Evolutionary conservation across 2,329 filamentous ascomycete species (phyloP), one percentile per base, ranked within the genome.

Genomic region (Thielaviopsis populi): DNA sequence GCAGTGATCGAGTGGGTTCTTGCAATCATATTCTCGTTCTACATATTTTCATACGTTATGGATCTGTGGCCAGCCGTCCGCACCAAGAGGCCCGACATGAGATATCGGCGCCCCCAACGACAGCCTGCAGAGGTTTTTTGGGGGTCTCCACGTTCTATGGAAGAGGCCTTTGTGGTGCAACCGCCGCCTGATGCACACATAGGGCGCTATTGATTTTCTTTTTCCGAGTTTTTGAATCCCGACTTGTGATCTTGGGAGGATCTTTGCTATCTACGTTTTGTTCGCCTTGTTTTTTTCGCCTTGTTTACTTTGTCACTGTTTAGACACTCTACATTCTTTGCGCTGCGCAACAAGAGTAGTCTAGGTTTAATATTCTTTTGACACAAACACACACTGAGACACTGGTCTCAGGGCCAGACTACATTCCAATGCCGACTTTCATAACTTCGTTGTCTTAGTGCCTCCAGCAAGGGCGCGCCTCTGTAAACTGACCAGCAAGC

Each of bases 21-120:
- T 68, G 83, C 90, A 40, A 84, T 95, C 71, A 79, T 96, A 71
- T 96, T 91, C 76, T 89, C 88, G 62, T 87, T 91, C 71, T 97
- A 96, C 75, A 80, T 95, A 67, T 81, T 92, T 67, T 90, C 87
- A 67, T 97, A 95, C 77, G 81, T 87, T 70, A 80, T 96, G 72
- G 92, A 99, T 75, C 83, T 99, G 60, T 80, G 88, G 68, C 94
- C 94, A 0, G 89, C 89, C 11, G 78, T 87, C 1, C 78, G 81
- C 67, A 87, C 84, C 11, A 83, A 80, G 68, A 72, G 76, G 68
- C 61, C 61, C 33, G 61, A 63, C 37, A 63, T 41, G 40, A 43
- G 61, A 46, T 50, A 40, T 37, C n/a, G 58, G 8, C 13, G 40
- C 40, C 6, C 54, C 58, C 30, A 59, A 48, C 48, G 40, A 46